phyloP scores from a whole-genome alignment of 2,329 filamentous ascomycete species.

The Hymenoscyphus linearis region DNA sequence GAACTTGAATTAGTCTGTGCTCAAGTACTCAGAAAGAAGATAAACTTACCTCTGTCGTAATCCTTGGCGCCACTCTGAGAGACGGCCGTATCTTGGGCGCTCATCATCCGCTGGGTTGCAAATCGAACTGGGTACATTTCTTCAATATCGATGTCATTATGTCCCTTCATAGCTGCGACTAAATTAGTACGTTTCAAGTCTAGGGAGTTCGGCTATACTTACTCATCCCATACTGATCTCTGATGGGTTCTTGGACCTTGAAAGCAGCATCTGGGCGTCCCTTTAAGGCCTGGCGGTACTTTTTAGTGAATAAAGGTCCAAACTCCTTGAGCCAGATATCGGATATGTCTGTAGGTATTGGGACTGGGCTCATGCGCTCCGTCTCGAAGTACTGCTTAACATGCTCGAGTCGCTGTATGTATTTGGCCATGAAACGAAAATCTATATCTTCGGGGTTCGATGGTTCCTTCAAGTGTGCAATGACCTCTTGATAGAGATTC shows the following conservation, averaged over 20 bases:
- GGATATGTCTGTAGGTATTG: slow-evolving; percentile 1
- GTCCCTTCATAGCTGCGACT: not conserved
- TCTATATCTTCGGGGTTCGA: not conserved
- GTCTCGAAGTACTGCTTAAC: not conserved
- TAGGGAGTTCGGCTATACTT: slow-evolving; percentile 1
- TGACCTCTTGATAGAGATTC: not conserved
- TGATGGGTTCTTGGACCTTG: not conserved
- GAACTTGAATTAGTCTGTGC: not conserved
- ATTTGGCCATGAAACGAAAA: not conserved
- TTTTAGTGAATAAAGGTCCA: not conserved
- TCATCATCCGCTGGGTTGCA: not conserved
- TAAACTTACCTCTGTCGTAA: not conserved
- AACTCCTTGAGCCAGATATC: not conserved
- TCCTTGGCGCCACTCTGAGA: not conserved
- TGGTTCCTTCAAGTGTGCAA: not conserved
- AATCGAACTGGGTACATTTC: not conserved
- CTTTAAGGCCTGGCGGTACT: not conserved
- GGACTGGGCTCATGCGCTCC: not conserved
- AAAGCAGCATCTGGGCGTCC: not conserved
- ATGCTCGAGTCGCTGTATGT: not conserved
- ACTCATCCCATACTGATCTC: slow-evolving; percentile 1
- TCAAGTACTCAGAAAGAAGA: not conserved
- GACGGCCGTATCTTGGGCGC: not conserved
- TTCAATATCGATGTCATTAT: not conserved
- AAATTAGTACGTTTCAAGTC: not conserved